A percentile compares a stretch with the other conserved stretches of the same genome.
Evolutionary conservation across 768 basidiomycete genomes (phyloP).

Genomic region (Macrolepiota albuminosa): DNA sequence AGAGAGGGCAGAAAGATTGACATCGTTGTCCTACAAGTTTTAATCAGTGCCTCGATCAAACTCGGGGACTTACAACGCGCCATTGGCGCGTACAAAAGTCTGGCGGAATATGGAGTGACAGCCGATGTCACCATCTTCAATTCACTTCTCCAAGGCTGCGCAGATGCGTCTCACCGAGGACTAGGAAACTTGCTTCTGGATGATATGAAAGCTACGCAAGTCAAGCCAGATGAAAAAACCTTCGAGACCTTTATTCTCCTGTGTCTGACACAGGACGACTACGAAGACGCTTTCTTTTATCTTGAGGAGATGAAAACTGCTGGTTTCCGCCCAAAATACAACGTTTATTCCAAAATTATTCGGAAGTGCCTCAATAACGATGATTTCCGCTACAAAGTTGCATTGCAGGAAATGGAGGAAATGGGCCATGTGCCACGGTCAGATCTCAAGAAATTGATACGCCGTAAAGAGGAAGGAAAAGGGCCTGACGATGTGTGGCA

Average conservation of each 20-base stretch:
- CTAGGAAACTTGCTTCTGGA: conserved; percentile 64
- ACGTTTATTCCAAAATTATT: conserved; percentile 57
- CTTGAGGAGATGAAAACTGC: conserved; percentile 83
- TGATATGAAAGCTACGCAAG: conserved; percentile 56
- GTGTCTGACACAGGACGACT: conserved; percentile 64
- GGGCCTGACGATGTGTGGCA: background rate
- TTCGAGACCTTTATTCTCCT: conserved; percentile 67
- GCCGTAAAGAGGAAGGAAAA: background rate
- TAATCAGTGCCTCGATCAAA: conserved; percentile 59
- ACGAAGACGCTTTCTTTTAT: conserved; percentile 87
- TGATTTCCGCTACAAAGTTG: conserved; percentile 62
- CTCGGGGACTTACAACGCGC: conserved; percentile 72
- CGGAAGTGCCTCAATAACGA: conserved; percentile 48
- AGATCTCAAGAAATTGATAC: conserved; percentile 15
- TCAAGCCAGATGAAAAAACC: conserved; percentile 55
- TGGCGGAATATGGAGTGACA: conserved; percentile 45
- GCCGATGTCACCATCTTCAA: conserved; percentile 70
- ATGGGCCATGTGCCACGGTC: conserved; percentile 41
- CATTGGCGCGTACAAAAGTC: conserved; percentile 68
- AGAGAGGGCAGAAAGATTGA: conserved; percentile 49
- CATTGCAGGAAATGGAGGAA: conserved; percentile 67
- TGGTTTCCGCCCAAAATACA: conserved; percentile 45
- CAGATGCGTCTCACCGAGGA: conserved; percentile 50
- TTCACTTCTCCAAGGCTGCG: conserved; percentile 60
- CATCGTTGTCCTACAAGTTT: conserved; percentile 54